phyloP scores from a whole-genome alignment of 306 rosid genomes.

The Acmispon strigosus region DNA sequence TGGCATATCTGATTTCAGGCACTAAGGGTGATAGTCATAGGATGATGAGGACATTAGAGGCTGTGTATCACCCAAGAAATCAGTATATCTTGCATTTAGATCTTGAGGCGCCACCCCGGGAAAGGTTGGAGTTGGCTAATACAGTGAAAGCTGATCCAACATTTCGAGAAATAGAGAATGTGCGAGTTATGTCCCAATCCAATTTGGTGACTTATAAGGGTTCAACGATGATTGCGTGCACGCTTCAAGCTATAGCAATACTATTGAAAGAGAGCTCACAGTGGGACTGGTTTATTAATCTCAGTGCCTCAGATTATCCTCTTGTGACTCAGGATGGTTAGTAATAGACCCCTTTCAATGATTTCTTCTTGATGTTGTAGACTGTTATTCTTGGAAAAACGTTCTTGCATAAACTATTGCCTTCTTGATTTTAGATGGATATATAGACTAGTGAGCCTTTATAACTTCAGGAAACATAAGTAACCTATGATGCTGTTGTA shows the following conservation, averaged over 20 bases:
- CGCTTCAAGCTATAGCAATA: slow-evolving; percentile 88
- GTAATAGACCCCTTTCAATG: slow-evolving; percentile 19
- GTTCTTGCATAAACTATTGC: slow-evolving; percentile 1
- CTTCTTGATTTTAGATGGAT: slow-evolving; percentile 7
- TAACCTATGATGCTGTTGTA: not conserved
- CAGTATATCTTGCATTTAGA: slow-evolving; percentile 84
- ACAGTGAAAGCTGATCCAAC: slow-evolving; percentile 76
- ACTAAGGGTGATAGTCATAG: slow-evolving; percentile 88
- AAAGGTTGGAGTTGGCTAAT: slow-evolving; percentile 75
- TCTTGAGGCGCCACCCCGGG: slow-evolving; percentile 93
- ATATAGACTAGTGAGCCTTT: not conserved
- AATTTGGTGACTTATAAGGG: slow-evolving; percentile 93
- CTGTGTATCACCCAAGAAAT: slow-evolving; percentile 85
- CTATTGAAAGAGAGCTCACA: slow-evolving; percentile 61
- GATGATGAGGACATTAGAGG: slow-evolving; percentile 87
- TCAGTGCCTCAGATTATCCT: slow-evolving; percentile 96
- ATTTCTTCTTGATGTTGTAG: slow-evolving; percentile 2
- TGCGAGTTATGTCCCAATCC: slow-evolving; percentile 70
- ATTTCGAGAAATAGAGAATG: slow-evolving; percentile 76
- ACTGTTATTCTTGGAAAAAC: not conserved
- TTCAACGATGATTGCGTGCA: slow-evolving; percentile 91
- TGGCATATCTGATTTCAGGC: slow-evolving; percentile 92
- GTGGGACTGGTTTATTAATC: slow-evolving; percentile 82
- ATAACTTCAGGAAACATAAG: not conserved
- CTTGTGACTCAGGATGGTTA: slow-evolving; percentile 89